Conservation (phyloP, 768 basidiomycete species). For the Myochromella boudieri region DNA sequence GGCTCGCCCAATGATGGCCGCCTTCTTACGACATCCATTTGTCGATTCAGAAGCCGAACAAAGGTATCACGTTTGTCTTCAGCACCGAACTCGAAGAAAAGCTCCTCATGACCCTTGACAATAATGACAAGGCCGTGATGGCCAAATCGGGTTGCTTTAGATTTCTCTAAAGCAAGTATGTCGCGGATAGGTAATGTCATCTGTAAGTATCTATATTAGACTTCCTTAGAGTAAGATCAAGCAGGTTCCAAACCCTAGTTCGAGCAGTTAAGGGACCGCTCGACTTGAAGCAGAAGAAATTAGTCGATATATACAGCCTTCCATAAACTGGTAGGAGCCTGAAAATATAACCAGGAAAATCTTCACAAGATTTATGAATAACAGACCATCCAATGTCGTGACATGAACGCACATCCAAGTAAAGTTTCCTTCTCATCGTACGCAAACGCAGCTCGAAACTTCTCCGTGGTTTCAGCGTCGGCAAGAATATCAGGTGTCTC, state of each 20-base stretch:
- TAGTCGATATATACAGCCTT: conserved; percentile 86
- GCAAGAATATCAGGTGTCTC: conserved; percentile 66
- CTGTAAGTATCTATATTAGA: conserved; percentile 36
- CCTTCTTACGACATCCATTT: conserved; percentile 71
- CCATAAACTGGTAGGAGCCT: conserved; percentile 89
- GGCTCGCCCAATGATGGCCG: conserved; percentile 46
- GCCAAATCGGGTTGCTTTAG: conserved; percentile 86
- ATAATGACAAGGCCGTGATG: conserved; percentile 89
- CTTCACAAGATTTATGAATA: conserved; percentile 40
- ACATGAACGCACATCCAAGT: conserved; percentile 73
- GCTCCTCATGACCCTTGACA: conserved; percentile 93
- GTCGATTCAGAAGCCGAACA: conserved; percentile 69
- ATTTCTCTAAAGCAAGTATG: conserved; percentile 79
- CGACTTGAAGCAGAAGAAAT: conserved; percentile 94
- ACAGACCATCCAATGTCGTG: not conserved
- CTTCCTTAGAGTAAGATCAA: not conserved
- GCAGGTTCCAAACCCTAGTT: conserved; percentile 67
- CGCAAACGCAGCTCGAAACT: conserved; percentile 81
- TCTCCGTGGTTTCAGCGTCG: conserved; percentile 66
- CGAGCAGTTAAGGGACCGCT: conserved; percentile 74
- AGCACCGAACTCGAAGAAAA: conserved; percentile 92
- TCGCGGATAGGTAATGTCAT: conserved; percentile 95
- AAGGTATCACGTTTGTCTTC: conserved; percentile 82
- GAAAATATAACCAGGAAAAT: conserved; percentile 89
- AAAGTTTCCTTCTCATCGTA: conserved; percentile 86